phyloP scores from a whole-genome alignment of 768 basidiomycete genomes.

The Guyanaporus albipodus region DNA sequence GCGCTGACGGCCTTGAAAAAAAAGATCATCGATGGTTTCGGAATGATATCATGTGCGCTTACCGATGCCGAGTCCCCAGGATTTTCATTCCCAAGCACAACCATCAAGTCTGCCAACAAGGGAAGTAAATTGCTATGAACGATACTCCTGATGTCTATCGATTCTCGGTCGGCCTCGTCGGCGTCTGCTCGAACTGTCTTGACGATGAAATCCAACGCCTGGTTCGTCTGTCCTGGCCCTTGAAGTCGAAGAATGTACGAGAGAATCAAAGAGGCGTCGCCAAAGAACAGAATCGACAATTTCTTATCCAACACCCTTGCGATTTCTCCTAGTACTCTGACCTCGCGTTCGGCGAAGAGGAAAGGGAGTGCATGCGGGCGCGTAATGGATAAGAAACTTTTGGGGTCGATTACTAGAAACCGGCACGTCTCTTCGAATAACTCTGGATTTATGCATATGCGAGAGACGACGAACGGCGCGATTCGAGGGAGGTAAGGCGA shows the following conservation, averaged over 20 bases:
- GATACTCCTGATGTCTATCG: constrained; percentile 43
- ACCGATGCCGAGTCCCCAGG: constrained; percentile 42
- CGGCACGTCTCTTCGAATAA: constrained; percentile 63
- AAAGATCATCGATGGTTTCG: constrained; percentile 33
- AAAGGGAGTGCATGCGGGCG: constrained; percentile 63
- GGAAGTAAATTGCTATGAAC: constrained; percentile 66
- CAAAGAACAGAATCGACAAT: constrained; percentile 48
- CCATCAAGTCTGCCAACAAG: constrained; percentile 70
- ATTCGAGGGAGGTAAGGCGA: constrained; percentile 67
- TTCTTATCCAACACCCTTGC: constrained; percentile 45
- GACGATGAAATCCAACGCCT: constrained; percentile 59
- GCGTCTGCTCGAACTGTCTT: constrained; percentile 51
- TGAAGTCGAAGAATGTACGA: constrained; percentile 63
- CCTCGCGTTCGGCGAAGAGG: constrained; percentile 61
- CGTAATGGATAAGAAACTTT: constrained; percentile 62
- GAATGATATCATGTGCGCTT: constrained; percentile 12
- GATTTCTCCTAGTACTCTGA: constrained; percentile 58
- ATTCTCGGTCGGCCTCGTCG: constrained; percentile 27
- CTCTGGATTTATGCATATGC: constrained; percentile 53
- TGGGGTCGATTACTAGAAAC: constrained; percentile 54
- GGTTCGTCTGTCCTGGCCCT: constrained; percentile 50
- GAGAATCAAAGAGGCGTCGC: constrained; percentile 57
- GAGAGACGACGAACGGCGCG: constrained; percentile 58
- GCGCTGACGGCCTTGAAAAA: constrained; percentile 44
- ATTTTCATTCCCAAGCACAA: constrained; percentile 72